phyloP scores from a whole-genome alignment of 2,329 filamentous ascomycete genomes.

The Aspergillus ibericus region DNA sequence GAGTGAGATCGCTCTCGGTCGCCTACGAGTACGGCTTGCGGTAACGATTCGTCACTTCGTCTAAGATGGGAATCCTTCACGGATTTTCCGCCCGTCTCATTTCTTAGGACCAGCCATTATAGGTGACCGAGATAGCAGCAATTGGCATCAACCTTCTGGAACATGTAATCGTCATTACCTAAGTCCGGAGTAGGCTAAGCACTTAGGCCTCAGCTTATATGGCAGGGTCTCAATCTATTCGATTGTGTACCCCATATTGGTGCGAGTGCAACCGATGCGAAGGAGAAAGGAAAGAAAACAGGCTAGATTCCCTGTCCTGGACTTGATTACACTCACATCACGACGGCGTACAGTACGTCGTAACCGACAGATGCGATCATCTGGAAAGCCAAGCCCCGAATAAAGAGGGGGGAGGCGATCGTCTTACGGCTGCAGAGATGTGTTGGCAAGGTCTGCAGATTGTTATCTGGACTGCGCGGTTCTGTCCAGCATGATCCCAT shows the following conservation, averaged over 20 bases:
- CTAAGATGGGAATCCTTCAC: not conserved
- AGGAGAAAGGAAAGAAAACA: not conserved
- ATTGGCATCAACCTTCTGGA: not conserved
- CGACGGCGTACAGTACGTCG: not conserved
- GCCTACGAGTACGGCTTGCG: not conserved
- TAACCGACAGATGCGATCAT: conserved; percentile 9
- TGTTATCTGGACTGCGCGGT: conserved; percentile 18
- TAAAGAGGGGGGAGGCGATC: conserved; percentile 4
- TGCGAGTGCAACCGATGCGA: not conserved
- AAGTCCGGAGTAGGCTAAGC: not conserved
- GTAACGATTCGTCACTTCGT: not conserved
- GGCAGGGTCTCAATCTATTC: not conserved
- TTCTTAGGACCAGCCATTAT: not conserved
- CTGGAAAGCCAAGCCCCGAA: not conserved
- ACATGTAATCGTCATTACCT: conserved; percentile 1
- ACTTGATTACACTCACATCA: not conserved
- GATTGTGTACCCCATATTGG: not conserved
- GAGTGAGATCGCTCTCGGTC: not conserved
- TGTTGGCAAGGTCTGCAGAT: conserved; percentile 29
- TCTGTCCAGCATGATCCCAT: not conserved
- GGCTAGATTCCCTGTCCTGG: conserved; percentile 8
- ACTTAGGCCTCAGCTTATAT: not conserved
- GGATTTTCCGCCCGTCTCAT: not conserved
- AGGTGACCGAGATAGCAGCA: not conserved
- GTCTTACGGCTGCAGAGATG: conserved; percentile 24